These are phyloP conservation scores for Ormosia semicastrata DNA, from an alignment of 306 rosid species.

Conservation along the genomic window DNA sequence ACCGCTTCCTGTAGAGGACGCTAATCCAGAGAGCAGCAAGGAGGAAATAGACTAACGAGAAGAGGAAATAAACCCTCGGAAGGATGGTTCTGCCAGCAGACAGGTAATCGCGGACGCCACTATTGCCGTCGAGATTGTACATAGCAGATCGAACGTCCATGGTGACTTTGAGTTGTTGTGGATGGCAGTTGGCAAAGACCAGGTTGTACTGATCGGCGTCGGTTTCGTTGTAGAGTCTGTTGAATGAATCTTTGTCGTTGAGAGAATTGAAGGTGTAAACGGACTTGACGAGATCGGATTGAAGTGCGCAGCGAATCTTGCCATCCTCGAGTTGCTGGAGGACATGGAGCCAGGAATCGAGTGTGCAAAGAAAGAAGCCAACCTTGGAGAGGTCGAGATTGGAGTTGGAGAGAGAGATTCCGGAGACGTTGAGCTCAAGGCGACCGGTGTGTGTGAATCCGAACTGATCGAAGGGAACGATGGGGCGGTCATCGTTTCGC, in stretches of 20 bases:
- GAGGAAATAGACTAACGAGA: slow-evolving; percentile 52
- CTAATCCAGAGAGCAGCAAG: slow-evolving; percentile 63
- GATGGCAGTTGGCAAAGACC: slow-evolving; percentile 77
- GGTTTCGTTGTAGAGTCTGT: slow-evolving; percentile 35
- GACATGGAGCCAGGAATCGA: slow-evolving; percentile 77
- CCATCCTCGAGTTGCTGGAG: slow-evolving; percentile 70
- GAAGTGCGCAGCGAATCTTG: slow-evolving; percentile 64
- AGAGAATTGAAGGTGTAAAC: slow-evolving; percentile 58
- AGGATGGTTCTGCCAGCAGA: slow-evolving; percentile 80
- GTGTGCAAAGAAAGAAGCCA: slow-evolving; percentile 86
- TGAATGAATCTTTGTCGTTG: slow-evolving; percentile 18
- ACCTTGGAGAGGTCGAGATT: slow-evolving; percentile 58
- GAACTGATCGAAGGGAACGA: slow-evolving; percentile 75
- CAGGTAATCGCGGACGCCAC: slow-evolving; percentile 60
- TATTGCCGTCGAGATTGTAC: slow-evolving; percentile 86
- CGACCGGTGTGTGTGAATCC: slow-evolving; percentile 87
- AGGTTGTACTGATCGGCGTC: slow-evolving; percentile 87
- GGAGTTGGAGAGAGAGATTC: slow-evolving; percentile 46
- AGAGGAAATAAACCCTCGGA: slow-evolving; percentile 73
- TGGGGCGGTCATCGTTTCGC: slow-evolving; percentile 54
- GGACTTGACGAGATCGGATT: slow-evolving; percentile 57
- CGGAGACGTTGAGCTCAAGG: slow-evolving; percentile 68
- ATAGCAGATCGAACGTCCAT: slow-evolving; percentile 79
- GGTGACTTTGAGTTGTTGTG: slow-evolving; percentile 40
- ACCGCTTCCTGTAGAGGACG: slow-evolving; percentile 73